Base-by-base conservation (phyloP, 495 filamentous ascomycete species). In the Penicilliopsis zonata region DNA sequence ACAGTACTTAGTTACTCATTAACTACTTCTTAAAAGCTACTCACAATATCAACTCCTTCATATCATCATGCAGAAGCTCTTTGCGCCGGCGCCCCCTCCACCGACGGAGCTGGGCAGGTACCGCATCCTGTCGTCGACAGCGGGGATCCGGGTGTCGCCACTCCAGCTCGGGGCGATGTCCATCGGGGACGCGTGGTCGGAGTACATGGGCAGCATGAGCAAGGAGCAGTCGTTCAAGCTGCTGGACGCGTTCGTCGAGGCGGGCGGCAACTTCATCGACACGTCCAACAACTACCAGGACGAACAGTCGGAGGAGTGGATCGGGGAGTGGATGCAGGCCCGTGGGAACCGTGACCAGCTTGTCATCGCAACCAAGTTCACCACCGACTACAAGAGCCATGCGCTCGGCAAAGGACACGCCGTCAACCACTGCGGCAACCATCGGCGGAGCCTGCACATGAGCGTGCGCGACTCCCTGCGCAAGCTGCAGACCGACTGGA, bases 281-380 rank as follows among this genome's bases (percentile, higher is more conserved):
- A 69, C 62, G 4, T 27, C 63, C 31, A 72, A 68, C 46, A 70
- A 65, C 47, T 78, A 78, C 49, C 69, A 77, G 35, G 37, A 53
- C 46, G 61, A 63, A 30, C 49, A 72, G 31, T 65, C 53, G 10
- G 72, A 77, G 44, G 37, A 36, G 12, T 74, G 69, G 69, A 38
- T 76, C 13, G 72, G 72, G 13, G 72, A 77, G 37, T 77, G 72
- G 72, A 67, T 75, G 62, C 36, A 58, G 29, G 24, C 46, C 33
- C 63, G 71, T 13, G 45, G 57, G 12, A 69, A 66, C 40, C 61
- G 78, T 0, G 76, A 80, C 46, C 59, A 74, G 36, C 59, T 84
- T 26, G 78, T 88, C 20, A 59, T 88, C 27, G 81, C 82, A 0
- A 87, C 82, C 30, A 90, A 86, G 42, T 76, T 61, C 49, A 71